Evolutionary conservation across 768 basidiomycete species (phyloP).

Genomic region (Coprinopsis sp.): DNA sequence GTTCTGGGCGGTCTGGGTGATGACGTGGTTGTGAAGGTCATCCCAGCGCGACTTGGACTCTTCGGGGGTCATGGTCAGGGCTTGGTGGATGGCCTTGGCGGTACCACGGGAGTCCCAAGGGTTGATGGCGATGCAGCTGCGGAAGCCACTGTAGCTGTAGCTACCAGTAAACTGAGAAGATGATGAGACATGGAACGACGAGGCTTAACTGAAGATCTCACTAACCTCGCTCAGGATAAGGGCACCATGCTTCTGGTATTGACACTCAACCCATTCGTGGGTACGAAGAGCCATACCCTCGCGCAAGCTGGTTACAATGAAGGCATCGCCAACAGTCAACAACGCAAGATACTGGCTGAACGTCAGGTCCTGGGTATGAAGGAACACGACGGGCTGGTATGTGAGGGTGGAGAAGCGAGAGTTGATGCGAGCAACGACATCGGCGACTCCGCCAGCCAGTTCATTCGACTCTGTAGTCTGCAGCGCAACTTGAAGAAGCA

Average conservation of each 20-base stretch:
- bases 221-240: slow-evolving; percentile 76
- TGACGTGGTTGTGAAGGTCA: slow-evolving; percentile 82
- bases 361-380: slow-evolving; percentile 80
- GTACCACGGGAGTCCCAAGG: slow-evolving; percentile 86
- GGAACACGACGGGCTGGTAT: slow-evolving; percentile 82
- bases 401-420: slow-evolving; percentile 79
- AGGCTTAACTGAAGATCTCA: slow-evolving; percentile 3
- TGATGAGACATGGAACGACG: not conserved
- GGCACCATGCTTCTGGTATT: slow-evolving; percentile 62
- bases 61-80: slow-evolving; percentile 71
- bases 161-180: slow-evolving; percentile 69
- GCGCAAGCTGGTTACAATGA: slow-evolving; percentile 76
- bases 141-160: slow-evolving; percentile 82
- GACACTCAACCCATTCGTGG: slow-evolving; percentile 84
- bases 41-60: slow-evolving; percentile 75
- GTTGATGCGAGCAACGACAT: slow-evolving; percentile 77
- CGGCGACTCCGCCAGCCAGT: slow-evolving; percentile 65
- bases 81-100: slow-evolving; percentile 69
- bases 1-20: slow-evolving; percentile 80
- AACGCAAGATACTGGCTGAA: slow-evolving; percentile 84
- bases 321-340: slow-evolving; percentile 78
- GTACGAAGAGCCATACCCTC: slow-evolving; percentile 86
- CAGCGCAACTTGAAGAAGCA: slow-evolving; percentile 84
- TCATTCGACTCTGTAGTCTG: slow-evolving; percentile 79
- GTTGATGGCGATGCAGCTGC: slow-evolving; percentile 82